Percentiles rank a stretch among this genome's conserved stretches.
phyloP scores from a whole-genome alignment of 1,284 basidiomycete species.

The Tausonia pullulans region DNA sequence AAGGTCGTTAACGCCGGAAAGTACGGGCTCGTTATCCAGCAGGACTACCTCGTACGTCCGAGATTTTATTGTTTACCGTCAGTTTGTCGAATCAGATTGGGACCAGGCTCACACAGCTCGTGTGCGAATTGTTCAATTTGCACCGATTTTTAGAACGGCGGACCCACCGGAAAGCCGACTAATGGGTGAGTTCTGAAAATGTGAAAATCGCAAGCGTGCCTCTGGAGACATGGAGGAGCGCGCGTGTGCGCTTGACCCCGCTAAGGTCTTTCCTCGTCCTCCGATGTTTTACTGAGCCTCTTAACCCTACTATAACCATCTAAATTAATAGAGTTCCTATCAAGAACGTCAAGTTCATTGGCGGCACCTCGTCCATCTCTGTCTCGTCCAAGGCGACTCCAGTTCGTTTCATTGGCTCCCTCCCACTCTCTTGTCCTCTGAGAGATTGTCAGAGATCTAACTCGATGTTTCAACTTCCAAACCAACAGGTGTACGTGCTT shows the following conservation, averaged over 20 bases:
- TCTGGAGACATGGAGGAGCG: too few relatives aligned
- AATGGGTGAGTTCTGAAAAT: not conserved
- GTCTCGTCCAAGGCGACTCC: not conserved
- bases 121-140: not conserved
- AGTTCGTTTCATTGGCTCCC: too few relatives aligned
- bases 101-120: not conserved
- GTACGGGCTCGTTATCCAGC: constrained; percentile 21
- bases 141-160: constrained; percentile 15
- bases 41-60: constrained; percentile 14
- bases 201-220: too few relatives aligned
- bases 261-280: too few relatives aligned
- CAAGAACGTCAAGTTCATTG: constrained; percentile 12
- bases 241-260: too few relatives aligned
- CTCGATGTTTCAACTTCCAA: too few relatives aligned
- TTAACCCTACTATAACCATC: too few relatives aligned
- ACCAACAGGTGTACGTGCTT: constrained; percentile 16
- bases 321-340: not conserved
- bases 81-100: not conserved
- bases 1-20: constrained; percentile 12
- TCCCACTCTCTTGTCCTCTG: too few relatives aligned
- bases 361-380: not conserved
- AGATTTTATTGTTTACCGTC: not conserved
- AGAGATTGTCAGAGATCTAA: too few relatives aligned
- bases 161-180: constrained; percentile 19
- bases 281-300: too few relatives aligned